phyloP scores from a whole-genome alignment of 2,329 filamentous ascomycete species.

The Canariomyces notabilis region DNA sequence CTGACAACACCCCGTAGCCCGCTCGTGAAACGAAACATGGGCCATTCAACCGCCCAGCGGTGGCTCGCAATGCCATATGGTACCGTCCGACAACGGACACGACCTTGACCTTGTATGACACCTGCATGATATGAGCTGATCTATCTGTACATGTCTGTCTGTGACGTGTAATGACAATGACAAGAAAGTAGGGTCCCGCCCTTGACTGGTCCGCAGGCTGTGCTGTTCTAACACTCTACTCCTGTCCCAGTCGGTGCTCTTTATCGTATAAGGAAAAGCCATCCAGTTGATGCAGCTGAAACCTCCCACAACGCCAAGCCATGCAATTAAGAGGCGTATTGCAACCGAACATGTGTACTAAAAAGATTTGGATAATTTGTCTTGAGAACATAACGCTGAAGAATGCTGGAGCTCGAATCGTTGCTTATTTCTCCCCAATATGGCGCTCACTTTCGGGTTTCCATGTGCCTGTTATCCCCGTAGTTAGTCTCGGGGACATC shows the following conservation, averaged over 20 bases:
- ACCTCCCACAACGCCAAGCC: conserved; percentile 15
- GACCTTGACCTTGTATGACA: no score
- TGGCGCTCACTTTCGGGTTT: conserved; percentile 68
- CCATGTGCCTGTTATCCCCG: conserved; percentile 60
- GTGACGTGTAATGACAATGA: no score
- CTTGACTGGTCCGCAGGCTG: background rate
- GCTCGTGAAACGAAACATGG: no score
- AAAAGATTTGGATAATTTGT: conserved; percentile 11
- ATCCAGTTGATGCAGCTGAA: conserved; percentile 5
- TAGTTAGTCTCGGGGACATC: no score
- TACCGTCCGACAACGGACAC: no score
- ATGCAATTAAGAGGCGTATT: conserved; percentile 16
- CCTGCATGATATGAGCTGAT: no score
- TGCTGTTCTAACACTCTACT: conserved; percentile 16
- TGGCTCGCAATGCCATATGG: no score
- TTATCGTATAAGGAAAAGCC: background rate
- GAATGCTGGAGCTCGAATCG: background rate
- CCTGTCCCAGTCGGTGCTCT: background rate
- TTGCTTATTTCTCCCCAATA: conserved; percentile 50
- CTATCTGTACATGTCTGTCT: no score
- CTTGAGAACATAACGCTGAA: background rate
- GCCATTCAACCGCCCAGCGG: no score
- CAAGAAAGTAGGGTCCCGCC: no score
- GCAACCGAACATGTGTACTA: conserved; percentile 13
- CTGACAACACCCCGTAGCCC: no score